Base-by-base conservation (phyloP, 805 yeast species). In the Lipomyces yamadae region DNA sequence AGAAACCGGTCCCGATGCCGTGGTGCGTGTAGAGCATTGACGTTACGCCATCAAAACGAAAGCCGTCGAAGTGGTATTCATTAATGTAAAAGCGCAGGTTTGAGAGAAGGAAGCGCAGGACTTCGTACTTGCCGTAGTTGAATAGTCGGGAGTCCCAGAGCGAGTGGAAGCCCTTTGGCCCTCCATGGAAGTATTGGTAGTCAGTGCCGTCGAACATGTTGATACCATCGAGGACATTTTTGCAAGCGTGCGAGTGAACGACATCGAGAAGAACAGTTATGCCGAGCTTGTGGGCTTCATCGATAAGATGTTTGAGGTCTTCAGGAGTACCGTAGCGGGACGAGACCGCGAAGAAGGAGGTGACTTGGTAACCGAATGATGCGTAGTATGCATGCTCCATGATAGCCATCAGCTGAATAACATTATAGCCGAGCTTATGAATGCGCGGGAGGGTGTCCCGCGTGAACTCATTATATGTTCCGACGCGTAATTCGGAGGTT, bases 341-440 rank as follows among this genome's bases (percentile, higher is more conserved):
- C 62, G 95, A 88, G 32, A 85, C 83, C 1, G 98, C 98, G 77
- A 90, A 94, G 76, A 94, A 95, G 67, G 89, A 90, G 30, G 98
- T 93, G 34, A 94, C 88, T 78, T 94, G 99, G 77, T 94, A 94
- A n/a, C 99, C 99, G 77, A 94, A 94, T 1, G 97, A 91, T 0
- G 98, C 99, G 77, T 94, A 94, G 77, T 94, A 94, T 1, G 99
- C 98, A 77, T 94, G 99, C 78, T 94, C 99, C 99, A 94, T 94
- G 56, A 94, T 85, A 0, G 99, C 98, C 99, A 94, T 94, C 75
- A 94, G 82, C 79, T 94, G 99, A 73, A 94, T 89, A 3, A 97
- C 88, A 77, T 95, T 92, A 78, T 94, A 94, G 48, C 98, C 98
- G 67, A 93, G 82, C 69, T 88, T 85, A 72, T 86, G 87, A 72